Percentiles rank a stretch among this genome's conserved stretches.
Evolutionary conservation across 2,329 filamentous ascomycete genomes (phyloP).

Genomic region (Hypoxylon sp.): DNA sequence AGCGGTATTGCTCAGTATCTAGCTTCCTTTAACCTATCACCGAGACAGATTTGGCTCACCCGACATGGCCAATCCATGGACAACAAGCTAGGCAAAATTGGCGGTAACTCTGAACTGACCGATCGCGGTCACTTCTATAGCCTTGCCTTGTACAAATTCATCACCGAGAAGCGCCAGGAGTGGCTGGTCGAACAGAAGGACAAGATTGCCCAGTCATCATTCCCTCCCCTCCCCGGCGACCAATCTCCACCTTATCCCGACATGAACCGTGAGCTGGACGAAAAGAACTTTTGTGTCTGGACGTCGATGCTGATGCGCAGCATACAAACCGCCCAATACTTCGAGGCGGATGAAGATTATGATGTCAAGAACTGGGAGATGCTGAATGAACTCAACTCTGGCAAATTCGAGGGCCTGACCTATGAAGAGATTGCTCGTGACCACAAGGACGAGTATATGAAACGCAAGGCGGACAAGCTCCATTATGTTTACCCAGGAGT

Average conservation of each 20-base stretch:
- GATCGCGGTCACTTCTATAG: constrained; percentile 84
- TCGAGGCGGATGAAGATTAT: constrained; percentile 91
- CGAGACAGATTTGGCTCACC: constrained; percentile 98
- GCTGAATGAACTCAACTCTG: constrained; percentile 95
- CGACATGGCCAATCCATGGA: constrained; percentile 92
- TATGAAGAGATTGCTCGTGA: constrained; percentile 88
- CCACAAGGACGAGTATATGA: constrained; percentile 82
- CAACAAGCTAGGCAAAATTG: constrained; percentile 88
- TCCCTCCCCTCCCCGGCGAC: constrained; percentile 91
- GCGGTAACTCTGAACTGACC: constrained; percentile 85
- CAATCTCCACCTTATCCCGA: constrained; percentile 96
- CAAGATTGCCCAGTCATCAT: constrained; percentile 80
- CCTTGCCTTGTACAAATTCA: constrained; percentile 82
- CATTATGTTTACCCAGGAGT: constrained; percentile 97
- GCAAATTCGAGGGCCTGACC: constrained; percentile 92
- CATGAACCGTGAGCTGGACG: constrained; percentile 73
- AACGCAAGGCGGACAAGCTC: constrained; percentile 86
- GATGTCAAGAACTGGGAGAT: constrained; percentile 98
- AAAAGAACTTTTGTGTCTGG: constrained; percentile 98
- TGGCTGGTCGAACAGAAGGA: constrained; percentile 88
- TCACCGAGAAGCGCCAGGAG: constrained; percentile 80
- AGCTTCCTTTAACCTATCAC: constrained; percentile 95
- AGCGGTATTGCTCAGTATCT: constrained; percentile 94
- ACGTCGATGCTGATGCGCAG: constrained; percentile 95
- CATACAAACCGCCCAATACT: constrained; percentile 87